Evolutionary conservation across 1,284 basidiomycete genomes (phyloP).

Genomic region (Ceratobasidium sp.): DNA sequence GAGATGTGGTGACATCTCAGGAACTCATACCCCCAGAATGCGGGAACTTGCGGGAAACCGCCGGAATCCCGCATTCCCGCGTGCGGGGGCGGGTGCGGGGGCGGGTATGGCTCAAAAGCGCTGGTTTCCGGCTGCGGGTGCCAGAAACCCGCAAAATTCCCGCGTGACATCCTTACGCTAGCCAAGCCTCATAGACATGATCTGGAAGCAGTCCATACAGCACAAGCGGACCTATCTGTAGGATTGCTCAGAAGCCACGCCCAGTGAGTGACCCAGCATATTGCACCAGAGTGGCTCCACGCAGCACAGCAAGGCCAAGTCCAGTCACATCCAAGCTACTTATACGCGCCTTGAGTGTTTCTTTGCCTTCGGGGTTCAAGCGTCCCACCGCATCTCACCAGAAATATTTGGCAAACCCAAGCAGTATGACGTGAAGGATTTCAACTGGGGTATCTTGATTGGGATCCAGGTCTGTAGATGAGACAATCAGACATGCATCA

Average conservation of each 20-base stretch:
- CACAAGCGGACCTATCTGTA: slow-evolving; percentile 60
- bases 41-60: no score
- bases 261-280: slow-evolving; percentile 57
- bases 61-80: no score
- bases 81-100: no score
- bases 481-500: not conserved
- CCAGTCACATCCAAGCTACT: slow-evolving; percentile 52
- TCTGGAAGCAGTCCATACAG: slow-evolving; percentile 54
- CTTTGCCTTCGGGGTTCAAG: slow-evolving; percentile 47
- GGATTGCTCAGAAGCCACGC: slow-evolving; percentile 57
- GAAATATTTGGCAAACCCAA: slow-evolving; percentile 60
- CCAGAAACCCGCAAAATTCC: no score
- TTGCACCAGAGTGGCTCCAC: slow-evolving; percentile 54
- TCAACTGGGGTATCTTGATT: slow-evolving; percentile 58
- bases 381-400: slow-evolving; percentile 57
- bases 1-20: no score
- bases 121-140: no score
- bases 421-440: slow-evolving; percentile 58
- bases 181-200: slow-evolving; percentile 55
- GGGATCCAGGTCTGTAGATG: slow-evolving; percentile 54
- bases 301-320: slow-evolving; percentile 51
- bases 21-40: no score
- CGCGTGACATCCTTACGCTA: no score
- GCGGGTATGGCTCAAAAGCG: no score
- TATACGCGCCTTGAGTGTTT: slow-evolving; percentile 52